Evolutionary conservation across 2,329 filamentous ascomycete species (phyloP), one percentile per base, ranked within the genome.

Genomic region (Fusarium sp.): DNA sequence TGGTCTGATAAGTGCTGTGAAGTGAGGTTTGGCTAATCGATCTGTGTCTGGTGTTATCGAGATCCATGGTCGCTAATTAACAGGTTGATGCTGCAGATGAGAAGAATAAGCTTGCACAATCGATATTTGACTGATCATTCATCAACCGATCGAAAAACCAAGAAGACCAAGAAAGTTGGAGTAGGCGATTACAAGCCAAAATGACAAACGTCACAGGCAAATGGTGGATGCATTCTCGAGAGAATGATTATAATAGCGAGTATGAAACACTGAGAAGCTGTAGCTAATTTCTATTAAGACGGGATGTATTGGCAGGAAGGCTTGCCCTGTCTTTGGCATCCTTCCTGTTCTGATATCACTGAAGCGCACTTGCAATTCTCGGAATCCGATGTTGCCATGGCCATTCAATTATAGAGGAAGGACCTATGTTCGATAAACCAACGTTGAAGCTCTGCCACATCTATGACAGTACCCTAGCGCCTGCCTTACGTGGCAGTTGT

Each of bases 21-120:
- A 82, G 75, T 6, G 80, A 79, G 47, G 75, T 77, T 74, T 81
- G 79, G 53, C 82, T 83, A 58, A 73, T 73, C 30, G 79, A 79
- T 58, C 78, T 78, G 53, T 76, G 67, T 34, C 70, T 70, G 53
- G 58, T 36, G 46, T 70, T 70, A 39, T 62, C 42, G 26, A 67
- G 62, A 39, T 79, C 75, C 78, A 80, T 80, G 39, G 46, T 38
- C 23, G 44, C 34, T 48, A 45, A 45, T 47, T 50, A 46, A 54
- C 39, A 52, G 56, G 40, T 67, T 43, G 54, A 64, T 23, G 52
- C 28, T 48, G 51, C 42, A 43, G 52, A 57, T 54, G 50, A 34
- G 30, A 36, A 38, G 44, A 49, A 60, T 70, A 65, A 53, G 42
- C 69, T 62, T 57, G 62, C 46, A 39, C 62, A 58, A 63, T 48